Conservation (phyloP, 1,139 yeast species). For the Geotrichum aggregatum region DNA sequence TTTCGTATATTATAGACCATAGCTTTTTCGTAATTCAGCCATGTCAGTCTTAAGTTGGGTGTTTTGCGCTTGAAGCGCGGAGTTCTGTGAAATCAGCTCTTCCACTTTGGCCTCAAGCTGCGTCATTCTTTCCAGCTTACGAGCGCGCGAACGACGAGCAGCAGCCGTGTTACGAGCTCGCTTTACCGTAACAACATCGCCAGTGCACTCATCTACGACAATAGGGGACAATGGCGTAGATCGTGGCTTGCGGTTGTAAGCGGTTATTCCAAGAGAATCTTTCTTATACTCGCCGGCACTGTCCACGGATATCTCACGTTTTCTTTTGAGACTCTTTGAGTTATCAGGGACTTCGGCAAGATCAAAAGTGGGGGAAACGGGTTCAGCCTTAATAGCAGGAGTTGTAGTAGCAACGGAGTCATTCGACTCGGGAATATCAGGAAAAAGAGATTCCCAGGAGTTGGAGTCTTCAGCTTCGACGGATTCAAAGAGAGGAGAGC, state of each 20-base stretch:
- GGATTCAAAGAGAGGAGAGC: slow-evolving; percentile 38
- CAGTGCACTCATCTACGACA: slow-evolving; percentile 45
- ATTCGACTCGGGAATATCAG: slow-evolving; percentile 6
- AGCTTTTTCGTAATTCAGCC: slow-evolving; percentile 6
- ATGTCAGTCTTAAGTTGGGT: slow-evolving; percentile 30
- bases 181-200: slow-evolving; percentile 45
- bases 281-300: slow-evolving; percentile 31
- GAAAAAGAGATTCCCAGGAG: slow-evolving; percentile 21
- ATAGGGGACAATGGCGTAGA: slow-evolving; percentile 57
- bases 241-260: slow-evolving; percentile 42
- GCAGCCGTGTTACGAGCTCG: slow-evolving; percentile 98
- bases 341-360: neutral
- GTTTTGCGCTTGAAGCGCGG: slow-evolving; percentile 37
- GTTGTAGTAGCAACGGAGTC: slow-evolving; percentile 6
- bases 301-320: slow-evolving; percentile 15
- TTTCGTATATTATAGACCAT: slow-evolving; percentile 8
- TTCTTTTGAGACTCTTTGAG: slow-evolving; percentile 15
- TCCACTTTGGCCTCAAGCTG: slow-evolving; percentile 83
- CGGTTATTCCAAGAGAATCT: slow-evolving; percentile 40
- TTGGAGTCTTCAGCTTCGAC: slow-evolving; percentile 28
- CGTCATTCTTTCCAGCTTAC: slow-evolving; percentile 88
- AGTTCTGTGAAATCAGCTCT: slow-evolving; percentile 45
- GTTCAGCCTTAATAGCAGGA: slow-evolving; percentile 14
- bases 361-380: slow-evolving; percentile 10
- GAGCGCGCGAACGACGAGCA: slow-evolving; percentile 92